Evolutionary conservation across 1,139 yeast genomes (phyloP).

Genomic region (Taphrina pruni): DNA sequence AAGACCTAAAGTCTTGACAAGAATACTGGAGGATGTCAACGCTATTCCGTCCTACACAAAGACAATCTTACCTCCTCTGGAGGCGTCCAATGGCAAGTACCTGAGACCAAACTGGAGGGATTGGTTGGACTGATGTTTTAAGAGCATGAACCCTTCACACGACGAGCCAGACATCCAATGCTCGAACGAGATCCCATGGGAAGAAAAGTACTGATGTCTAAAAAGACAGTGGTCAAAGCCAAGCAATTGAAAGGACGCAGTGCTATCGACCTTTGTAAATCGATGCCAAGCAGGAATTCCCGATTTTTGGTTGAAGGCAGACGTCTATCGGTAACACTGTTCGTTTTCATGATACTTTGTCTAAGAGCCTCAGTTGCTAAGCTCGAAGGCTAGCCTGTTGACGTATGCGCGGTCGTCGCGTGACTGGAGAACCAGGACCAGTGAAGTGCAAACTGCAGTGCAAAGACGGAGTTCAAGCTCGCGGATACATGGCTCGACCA

Average conservation of each 20-base stretch:
- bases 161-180: constrained; percentile 6
- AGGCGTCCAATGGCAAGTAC: not conserved
- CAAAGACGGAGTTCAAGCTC: too few relatives aligned
- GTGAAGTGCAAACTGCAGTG: not conserved
- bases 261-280: not conserved
- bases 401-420: not conserved
- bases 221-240: not conserved
- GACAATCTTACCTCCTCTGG: not conserved
- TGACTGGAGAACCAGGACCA: not conserved
- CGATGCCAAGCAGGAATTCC: not conserved
- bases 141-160: not conserved
- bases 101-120: not conserved
- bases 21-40: not conserved
- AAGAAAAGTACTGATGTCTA: not conserved
- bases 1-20: not conserved
- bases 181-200: constrained; percentile 8
- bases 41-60: not conserved
- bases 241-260: not conserved
- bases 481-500: not conserved
- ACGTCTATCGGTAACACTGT: constrained; percentile 1
- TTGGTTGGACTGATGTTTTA: not conserved
- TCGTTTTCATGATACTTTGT: not conserved
- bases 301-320: not conserved
- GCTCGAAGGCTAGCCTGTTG: not conserved
- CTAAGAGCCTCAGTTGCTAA: not conserved